Conservation (phyloP, 495 filamentous ascomycete genomes). For the Tuber magnatum region DNA sequence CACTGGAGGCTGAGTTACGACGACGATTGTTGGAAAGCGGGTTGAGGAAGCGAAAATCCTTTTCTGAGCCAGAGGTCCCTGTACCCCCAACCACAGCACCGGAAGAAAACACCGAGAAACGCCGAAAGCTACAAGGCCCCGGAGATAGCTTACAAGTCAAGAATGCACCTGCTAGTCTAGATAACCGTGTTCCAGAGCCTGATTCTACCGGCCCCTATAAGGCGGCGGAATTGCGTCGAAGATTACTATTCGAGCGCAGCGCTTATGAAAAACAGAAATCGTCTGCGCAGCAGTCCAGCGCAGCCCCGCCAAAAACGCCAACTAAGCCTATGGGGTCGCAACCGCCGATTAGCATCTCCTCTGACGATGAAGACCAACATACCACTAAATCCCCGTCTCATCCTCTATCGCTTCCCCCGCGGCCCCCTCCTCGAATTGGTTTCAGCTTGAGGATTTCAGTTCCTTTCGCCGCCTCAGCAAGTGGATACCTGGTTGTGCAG, state of each 20-base stretch:
- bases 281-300: constrained; percentile 11
- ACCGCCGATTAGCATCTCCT: constrained; percentile 34
- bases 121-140: neutral
- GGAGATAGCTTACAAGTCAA: neutral
- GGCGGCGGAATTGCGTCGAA: constrained; percentile 23
- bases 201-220: neutral
- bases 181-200: neutral
- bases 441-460: constrained; percentile 32
- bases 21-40: constrained; percentile 33
- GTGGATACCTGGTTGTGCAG: constrained; percentile 23
- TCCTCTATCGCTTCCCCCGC: constrained; percentile 33
- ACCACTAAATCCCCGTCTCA: constrained; percentile 15
- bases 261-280: constrained; percentile 28
- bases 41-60: constrained; percentile 29
- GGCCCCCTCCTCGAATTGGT: constrained; percentile 37
- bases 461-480: constrained; percentile 17
- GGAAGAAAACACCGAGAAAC: constrained; percentile 27
- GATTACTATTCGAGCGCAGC: constrained; percentile 26
- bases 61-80: constrained; percentile 13
- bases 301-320: constrained; percentile 10
- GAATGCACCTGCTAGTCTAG: neutral
- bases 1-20: constrained; percentile 36
- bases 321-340: constrained; percentile 17
- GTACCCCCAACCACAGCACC: constrained; percentile 2
- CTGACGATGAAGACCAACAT: constrained; percentile 26